Base-by-base conservation (phyloP, 805 yeast genomes). In the Peterozyma xylosa region DNA sequence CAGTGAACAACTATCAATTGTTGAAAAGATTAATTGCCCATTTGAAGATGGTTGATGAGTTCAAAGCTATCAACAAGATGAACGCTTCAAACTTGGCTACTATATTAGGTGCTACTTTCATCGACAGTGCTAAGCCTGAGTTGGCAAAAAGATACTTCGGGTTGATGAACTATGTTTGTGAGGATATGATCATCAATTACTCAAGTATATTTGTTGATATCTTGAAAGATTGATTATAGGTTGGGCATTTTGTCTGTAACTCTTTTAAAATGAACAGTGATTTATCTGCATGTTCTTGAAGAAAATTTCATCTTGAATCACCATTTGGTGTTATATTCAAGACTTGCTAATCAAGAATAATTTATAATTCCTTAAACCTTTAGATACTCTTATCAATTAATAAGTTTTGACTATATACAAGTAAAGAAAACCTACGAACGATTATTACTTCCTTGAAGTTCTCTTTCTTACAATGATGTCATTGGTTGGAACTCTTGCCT, bases 1-100 rank as follows among this genome's bases (percentile, higher is more conserved):
- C 96, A 1, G 52, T 59, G 2, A 68, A 73, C 52, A 87, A 88
- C 58, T 86, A 76, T 55, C 74, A 76, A 42, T 71, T 91, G 9
- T 68, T 91, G 58, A 77, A 77, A 54, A 64, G 84, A 40, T 67
- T 91, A 43, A 70, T 84, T 34, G 64, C 70, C 37, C 98, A 90
- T 64, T 71, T 90, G 66, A 70, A 74, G 50, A 73, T 72, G 50
- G 82, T 91, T 18, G 80, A 84, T 43, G 73, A 73, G 46, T 80
- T 78, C 55, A 80, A 82, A 38, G 80, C 75, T 10, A 66, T 64
- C 39, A 91, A 91, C 64, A 81, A 81, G 58, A 91, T 91, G 98
- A 86, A 83, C 45, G 78, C 95, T 2, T 81, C 88, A 1, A 91
- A 91, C 57, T 65, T 91, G 55, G 95, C 96, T 4, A 91, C 95